Conservation (phyloP, 805 yeast species). For the Teunomyces tritomae region DNA sequence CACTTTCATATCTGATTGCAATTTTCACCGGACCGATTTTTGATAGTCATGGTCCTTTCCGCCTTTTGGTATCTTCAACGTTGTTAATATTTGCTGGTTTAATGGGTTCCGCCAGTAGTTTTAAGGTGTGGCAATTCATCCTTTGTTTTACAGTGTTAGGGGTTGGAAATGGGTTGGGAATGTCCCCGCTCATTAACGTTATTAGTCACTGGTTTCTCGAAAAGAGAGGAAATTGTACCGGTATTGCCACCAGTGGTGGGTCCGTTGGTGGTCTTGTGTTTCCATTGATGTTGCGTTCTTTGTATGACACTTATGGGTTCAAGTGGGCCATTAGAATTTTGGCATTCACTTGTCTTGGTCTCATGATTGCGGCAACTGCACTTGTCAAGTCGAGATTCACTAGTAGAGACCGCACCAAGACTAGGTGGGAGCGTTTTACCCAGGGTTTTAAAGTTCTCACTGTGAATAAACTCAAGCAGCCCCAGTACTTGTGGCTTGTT, state of each 20-base stretch:
- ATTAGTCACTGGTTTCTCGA: conserved; percentile 64
- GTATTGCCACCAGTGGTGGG: conserved; percentile 52
- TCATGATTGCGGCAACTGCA: conserved; percentile 21
- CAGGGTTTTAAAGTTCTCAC: conserved; percentile 13
- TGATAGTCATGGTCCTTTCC: conserved; percentile 57
- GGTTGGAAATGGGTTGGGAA: conserved; percentile 56
- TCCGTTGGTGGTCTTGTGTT: conserved; percentile 20
- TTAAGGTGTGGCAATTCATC: conserved; percentile 56
- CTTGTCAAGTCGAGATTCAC: conserved; percentile 28
- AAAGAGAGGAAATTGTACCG: conserved; percentile 60
- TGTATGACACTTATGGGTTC: conserved; percentile 17
- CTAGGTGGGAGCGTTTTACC: conserved; percentile 15
- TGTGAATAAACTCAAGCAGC: conserved; percentile 5
- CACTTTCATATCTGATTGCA: conserved; percentile 47
- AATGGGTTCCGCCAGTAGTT: conserved; percentile 56
- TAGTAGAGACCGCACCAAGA: not conserved
- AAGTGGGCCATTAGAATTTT: conserved; percentile 38
- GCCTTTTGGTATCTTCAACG: conserved; percentile 43
- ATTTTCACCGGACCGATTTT: conserved; percentile 59
- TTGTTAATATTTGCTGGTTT: conserved; percentile 46
- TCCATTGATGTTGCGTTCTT: conserved; percentile 16
- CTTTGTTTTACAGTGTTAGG: conserved; percentile 57
- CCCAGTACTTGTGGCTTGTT: conserved; percentile 23
- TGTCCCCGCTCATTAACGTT: conserved; percentile 60
- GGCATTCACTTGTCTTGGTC: conserved; percentile 30